Evolutionary conservation across 768 basidiomycete genomes (phyloP), one percentile per base, ranked within the genome.

Genomic region (Sutorius australiensis): DNA sequence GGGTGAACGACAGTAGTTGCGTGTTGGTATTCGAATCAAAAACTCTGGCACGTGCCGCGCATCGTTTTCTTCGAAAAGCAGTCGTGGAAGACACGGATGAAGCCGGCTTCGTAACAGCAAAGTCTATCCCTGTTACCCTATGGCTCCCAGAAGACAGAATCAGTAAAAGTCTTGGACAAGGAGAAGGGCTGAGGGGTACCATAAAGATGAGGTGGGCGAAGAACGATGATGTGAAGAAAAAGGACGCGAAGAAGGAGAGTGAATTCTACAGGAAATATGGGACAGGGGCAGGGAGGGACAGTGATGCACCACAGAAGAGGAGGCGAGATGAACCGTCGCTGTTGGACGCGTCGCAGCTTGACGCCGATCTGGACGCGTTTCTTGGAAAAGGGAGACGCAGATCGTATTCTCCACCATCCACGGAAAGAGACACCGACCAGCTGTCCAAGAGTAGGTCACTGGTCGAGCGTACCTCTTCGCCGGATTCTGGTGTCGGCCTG

Each of bases 81-180:
- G 56, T 68, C 9, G 59, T 72, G 6, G 84, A 86, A 58, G 75
- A 79, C 39, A 47, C 58, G 47, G 82, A 83, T 43, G 75, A 72
- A 12, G 80, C 80, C 27, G 85, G 82, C 2, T 81, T 77, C 58
- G 65, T 85, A 28, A 77, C 80, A 0, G 86, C 87, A 0, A 83
- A 84, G 54, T 72, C 87, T 2, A 79, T 92, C 27, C 91, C 90
- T 13, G 66, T 87, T 21, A 77, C 84, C 1, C 67, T 89, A 10
- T 92, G 89, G 87, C 89, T 90, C 0, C 80, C 88, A 19, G 86
- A 91, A 63, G 82, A 89, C 49, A 81, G 89, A 28, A 86, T 92
- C 43, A 86, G 79, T 62, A 78, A 74, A 59, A 87, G 81, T 49
- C 72, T 92, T 33, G 88, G 88, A 16, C 80, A 81, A 55, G 80